phyloP scores from a whole-genome alignment of 495 filamentous ascomycete genomes.

The Penicillium bialowiezense region DNA sequence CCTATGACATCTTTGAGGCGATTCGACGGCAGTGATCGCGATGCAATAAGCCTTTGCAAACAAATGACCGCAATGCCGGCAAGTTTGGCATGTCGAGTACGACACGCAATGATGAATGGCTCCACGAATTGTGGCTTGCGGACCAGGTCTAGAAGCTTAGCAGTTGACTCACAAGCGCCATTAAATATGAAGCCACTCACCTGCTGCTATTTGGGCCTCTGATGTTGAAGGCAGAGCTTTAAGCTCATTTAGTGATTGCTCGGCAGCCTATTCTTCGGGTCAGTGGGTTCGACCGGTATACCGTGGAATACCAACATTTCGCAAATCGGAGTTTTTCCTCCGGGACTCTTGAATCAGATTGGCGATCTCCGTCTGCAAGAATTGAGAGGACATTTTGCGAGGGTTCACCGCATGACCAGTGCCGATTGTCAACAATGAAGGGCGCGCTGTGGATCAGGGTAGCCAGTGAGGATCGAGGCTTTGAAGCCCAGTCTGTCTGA shows the following conservation, averaged over 20 bases:
- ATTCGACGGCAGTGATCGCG: constrained; percentile 68
- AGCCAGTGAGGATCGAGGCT: neutral
- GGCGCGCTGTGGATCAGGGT: constrained; percentile 6
- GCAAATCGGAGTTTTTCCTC: constrained; percentile 83
- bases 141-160: constrained; percentile 66
- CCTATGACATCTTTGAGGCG: constrained; percentile 80
- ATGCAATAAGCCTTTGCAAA: constrained; percentile 82
- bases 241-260: constrained; percentile 88
- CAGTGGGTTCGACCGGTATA: constrained; percentile 11
- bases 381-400: constrained; percentile 81
- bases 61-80: constrained; percentile 83
- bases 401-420: constrained; percentile 34
- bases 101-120: constrained; percentile 90
- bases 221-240: constrained; percentile 73
- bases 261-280: constrained; percentile 65
- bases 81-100: constrained; percentile 83
- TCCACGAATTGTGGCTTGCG: constrained; percentile 79
- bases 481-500: neutral
- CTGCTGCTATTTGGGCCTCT: constrained; percentile 79
- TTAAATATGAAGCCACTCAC: constrained; percentile 46
- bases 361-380: constrained; percentile 83
- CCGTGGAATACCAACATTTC: constrained; percentile 58
- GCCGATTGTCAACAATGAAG: constrained; percentile 16
- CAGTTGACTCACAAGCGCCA: neutral
- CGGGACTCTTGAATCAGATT: constrained; percentile 95